phyloP scores from a whole-genome alignment of 257 asterid species.

The Cruciata laevipes region DNA sequence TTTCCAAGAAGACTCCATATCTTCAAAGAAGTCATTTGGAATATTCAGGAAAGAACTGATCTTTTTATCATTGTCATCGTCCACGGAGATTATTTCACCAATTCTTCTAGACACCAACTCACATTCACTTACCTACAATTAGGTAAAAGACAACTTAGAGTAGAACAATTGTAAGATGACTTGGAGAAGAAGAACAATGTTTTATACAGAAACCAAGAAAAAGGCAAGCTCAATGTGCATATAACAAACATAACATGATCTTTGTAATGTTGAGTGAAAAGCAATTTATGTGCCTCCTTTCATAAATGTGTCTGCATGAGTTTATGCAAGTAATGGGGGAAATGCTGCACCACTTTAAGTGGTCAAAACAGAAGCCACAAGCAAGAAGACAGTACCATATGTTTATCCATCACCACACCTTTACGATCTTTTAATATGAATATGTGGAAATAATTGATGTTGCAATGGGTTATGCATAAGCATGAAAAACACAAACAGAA shows the following conservation, averaged over 20 bases:
- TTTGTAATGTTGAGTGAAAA: neutral
- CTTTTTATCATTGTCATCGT: slow-evolving; percentile 76
- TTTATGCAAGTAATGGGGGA: neutral
- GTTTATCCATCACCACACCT: too few species aligned
- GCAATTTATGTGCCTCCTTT: neutral
- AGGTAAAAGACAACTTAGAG: slow-evolving; percentile 5
- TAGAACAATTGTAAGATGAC: neutral
- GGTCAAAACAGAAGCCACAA: neutral
- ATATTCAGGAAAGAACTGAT: slow-evolving; percentile 36
- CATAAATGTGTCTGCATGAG: neutral
- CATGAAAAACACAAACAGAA: neutral
- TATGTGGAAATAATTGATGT: neutral
- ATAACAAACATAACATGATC: neutral
- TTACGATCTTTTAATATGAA: neutral
- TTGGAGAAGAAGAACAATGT: neutral
- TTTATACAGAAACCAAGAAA: neutral
- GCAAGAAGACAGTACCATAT: neutral
- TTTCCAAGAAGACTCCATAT: slow-evolving; percentile 93
- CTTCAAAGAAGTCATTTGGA: slow-evolving; percentile 80
- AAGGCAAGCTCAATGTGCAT: neutral
- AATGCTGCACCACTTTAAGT: neutral
- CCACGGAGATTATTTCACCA: slow-evolving; percentile 68
- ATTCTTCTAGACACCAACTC: slow-evolving; percentile 55
- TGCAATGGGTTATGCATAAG: neutral
- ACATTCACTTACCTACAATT: slow-evolving; percentile 70